Percentiles rank a stretch among this genome's conserved stretches.
These are phyloP conservation scores for Cytospora piceicola DNA, from an alignment of 2,329 filamentous ascomycete species.

Conservation along the genomic window DNA sequence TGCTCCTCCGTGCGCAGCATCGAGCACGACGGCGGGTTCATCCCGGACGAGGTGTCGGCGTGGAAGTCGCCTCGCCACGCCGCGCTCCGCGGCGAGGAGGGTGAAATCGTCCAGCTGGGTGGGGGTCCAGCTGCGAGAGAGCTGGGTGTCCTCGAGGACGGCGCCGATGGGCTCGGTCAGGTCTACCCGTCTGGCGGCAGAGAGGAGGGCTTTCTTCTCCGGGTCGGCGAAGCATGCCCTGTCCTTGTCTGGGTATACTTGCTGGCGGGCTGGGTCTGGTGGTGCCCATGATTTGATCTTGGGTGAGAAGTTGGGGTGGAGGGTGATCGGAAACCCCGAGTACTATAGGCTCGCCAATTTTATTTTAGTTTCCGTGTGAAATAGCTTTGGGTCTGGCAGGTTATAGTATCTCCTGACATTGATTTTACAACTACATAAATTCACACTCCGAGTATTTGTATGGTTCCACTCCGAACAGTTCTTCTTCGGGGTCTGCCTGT, in stretches of 20 bases:
- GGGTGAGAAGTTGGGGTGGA: constrained; percentile 52
- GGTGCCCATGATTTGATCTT: constrained; percentile 48
- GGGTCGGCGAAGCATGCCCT: constrained; percentile 49
- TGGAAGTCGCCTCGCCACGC: constrained; percentile 54
- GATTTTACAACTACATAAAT: background rate
- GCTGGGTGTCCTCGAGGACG: constrained; percentile 45
- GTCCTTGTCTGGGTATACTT: constrained; percentile 41
- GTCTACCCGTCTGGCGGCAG: constrained; percentile 44
- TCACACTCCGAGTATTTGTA: too few relatives aligned
- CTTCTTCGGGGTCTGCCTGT: background rate
- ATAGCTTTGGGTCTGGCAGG: background rate
- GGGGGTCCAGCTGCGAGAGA: constrained; percentile 49
- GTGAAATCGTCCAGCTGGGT: constrained; percentile 56
- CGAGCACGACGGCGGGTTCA: constrained; percentile 55
- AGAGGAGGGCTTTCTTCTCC: constrained; percentile 47
- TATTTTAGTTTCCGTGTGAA: background rate
- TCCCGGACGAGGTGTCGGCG: constrained; percentile 55
- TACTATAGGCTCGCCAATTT: constrained; percentile 49
- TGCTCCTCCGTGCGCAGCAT: constrained; percentile 56
- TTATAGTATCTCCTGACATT: background rate
- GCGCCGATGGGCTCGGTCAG: constrained; percentile 51
- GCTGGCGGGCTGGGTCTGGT: constrained; percentile 43
- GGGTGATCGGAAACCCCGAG: constrained; percentile 49
- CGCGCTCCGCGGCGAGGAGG: constrained; percentile 49
- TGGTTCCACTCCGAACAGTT: background rate